Conservation (phyloP, 768 basidiomycete species). For the Pleurotus tuoliensis region DNA sequence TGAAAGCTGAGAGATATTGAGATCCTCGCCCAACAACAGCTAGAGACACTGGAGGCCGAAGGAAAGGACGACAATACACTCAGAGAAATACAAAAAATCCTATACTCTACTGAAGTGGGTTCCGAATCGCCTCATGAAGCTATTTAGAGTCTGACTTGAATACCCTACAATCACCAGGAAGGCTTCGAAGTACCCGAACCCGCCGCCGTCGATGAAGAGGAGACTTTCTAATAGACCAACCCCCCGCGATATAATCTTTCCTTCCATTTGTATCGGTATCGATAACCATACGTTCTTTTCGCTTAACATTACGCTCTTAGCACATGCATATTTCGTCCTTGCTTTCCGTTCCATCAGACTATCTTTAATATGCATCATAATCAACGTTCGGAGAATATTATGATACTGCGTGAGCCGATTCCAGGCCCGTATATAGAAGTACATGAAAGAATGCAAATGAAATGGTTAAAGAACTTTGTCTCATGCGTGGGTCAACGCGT, state of each 20-base stretch:
- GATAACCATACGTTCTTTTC: constrained; percentile 7
- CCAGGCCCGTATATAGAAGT: too few relatives aligned
- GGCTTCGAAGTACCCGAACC: constrained; percentile 89
- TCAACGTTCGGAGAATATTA: too few relatives aligned
- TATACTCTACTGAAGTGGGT: constrained; percentile 91
- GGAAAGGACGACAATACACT: constrained; percentile 60
- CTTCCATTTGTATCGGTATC: constrained; percentile 11
- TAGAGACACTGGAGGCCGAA: constrained; percentile 56
- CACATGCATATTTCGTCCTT: too few relatives aligned
- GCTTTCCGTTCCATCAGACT: too few relatives aligned
- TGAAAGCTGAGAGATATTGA: constrained; percentile 93
- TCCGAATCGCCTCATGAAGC: neutral
- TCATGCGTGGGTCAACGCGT: too few relatives aligned
- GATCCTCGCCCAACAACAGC: constrained; percentile 81
- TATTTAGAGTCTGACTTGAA: neutral
- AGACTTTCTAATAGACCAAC: constrained; percentile 54
- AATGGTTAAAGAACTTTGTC: too few relatives aligned
- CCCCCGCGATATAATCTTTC: neutral
- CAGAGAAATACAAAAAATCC: constrained; percentile 82
- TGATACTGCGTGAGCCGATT: too few relatives aligned
- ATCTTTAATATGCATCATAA: too few relatives aligned
- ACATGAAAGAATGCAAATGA: too few relatives aligned
- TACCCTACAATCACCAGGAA: constrained; percentile 47
- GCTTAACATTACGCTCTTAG: constrained; percentile 7
- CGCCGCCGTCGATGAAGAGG: constrained; percentile 65